These are phyloP conservation scores for Fusarium paranaense DNA, from an alignment of 2,329 filamentous ascomycete species.

Conservation along the genomic window DNA sequence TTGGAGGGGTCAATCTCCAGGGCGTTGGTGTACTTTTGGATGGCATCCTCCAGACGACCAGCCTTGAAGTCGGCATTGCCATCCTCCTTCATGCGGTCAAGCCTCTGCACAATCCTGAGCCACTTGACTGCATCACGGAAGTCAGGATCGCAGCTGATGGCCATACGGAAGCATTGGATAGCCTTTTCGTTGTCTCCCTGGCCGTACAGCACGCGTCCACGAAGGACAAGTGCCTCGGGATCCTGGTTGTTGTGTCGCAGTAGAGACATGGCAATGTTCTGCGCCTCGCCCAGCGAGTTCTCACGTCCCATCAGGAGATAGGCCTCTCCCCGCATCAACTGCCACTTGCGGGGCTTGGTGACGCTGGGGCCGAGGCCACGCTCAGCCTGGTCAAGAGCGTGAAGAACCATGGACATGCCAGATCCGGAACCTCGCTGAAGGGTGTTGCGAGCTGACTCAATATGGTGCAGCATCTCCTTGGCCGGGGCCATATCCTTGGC, in stretches of 20 bases:
- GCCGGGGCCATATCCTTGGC: constrained; percentile 88
- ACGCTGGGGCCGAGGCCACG: constrained; percentile 81
- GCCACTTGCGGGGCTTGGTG: constrained; percentile 90
- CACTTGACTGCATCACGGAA: constrained; percentile 90
- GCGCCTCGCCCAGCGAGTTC: constrained; percentile 90
- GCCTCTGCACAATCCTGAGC: constrained; percentile 88
- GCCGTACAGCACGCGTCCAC: constrained; percentile 87
- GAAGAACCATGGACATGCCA: constrained; percentile 89
- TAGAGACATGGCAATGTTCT: constrained; percentile 90
- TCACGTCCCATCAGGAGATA: constrained; percentile 92
- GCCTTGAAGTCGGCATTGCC: constrained; percentile 93
- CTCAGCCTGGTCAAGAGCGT: constrained; percentile 91
- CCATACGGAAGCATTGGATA: constrained; percentile 90
- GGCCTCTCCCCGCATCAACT: constrained; percentile 89
- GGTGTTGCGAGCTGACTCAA: constrained; percentile 82
- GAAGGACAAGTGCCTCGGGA: constrained; percentile 90
- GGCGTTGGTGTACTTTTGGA: constrained; percentile 86
- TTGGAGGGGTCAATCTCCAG: constrained; percentile 88
- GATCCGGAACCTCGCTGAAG: constrained; percentile 79
- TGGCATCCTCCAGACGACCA: constrained; percentile 81
- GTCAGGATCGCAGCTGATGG: constrained; percentile 90
- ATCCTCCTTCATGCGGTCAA: constrained; percentile 93
- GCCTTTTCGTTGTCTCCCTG: constrained; percentile 97
- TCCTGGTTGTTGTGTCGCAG: constrained; percentile 90
- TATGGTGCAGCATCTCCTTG: constrained; percentile 84